Conservation (phyloP, 1,139 yeast species). For the Pichia sp. region DNA sequence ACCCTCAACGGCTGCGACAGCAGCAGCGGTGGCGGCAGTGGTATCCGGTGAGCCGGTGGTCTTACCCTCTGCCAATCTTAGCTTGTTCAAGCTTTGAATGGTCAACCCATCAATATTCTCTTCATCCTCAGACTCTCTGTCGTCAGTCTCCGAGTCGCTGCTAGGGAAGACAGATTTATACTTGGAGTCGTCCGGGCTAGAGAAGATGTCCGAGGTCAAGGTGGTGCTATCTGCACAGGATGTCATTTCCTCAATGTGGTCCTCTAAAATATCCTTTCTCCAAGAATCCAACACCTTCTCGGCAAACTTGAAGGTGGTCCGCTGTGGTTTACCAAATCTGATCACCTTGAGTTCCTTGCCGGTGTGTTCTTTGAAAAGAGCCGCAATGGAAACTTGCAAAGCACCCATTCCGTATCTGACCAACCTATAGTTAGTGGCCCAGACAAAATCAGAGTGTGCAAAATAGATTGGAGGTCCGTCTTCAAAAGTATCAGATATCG, state of each 20-base stretch:
- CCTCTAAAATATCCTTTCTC: slow-evolving; percentile 75
- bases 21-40: not conserved
- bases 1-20: not conserved
- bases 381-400: slow-evolving; percentile 77
- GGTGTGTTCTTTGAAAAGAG: slow-evolving; percentile 73
- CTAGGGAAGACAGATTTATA: slow-evolving; percentile 1
- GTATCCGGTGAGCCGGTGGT: not conserved
- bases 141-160: slow-evolving; percentile 31
- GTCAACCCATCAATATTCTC: slow-evolving; percentile 27
- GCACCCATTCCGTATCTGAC: slow-evolving; percentile 91
- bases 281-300: slow-evolving; percentile 68
- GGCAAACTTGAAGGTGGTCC: slow-evolving; percentile 77
- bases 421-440: slow-evolving; percentile 81
- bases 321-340: slow-evolving; percentile 80
- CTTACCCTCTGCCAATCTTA: slow-evolving; percentile 29
- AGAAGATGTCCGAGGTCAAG: slow-evolving; percentile 12
- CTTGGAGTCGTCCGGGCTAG: slow-evolving; percentile 14
- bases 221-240: slow-evolving; percentile 29
- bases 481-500: slow-evolving; percentile 59
- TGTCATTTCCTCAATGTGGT: slow-evolving; percentile 54
- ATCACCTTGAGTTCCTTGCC: slow-evolving; percentile 73
- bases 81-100: slow-evolving; percentile 36
- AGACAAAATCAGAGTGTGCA: slow-evolving; percentile 83
- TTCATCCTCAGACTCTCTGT: slow-evolving; percentile 34
- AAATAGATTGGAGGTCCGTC: slow-evolving; percentile 81